Evolutionary conservation across 1,139 yeast species (phyloP).

Genomic region (Chernovozyma aurita): DNA sequence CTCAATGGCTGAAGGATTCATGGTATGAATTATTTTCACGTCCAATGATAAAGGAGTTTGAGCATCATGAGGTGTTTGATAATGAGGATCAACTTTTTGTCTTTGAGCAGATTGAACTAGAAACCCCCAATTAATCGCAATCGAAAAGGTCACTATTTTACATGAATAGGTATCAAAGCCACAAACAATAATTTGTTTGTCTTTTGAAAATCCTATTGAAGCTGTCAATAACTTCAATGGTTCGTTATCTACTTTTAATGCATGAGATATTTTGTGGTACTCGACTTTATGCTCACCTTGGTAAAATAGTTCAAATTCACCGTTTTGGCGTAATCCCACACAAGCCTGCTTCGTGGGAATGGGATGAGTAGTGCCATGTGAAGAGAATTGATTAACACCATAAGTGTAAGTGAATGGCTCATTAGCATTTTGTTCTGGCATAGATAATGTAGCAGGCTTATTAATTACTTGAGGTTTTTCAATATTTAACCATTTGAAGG

Average conservation of each 20-base stretch:
- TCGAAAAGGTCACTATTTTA: slow-evolving; percentile 42
- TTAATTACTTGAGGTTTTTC: slow-evolving; percentile 59
- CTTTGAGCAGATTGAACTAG: slow-evolving; percentile 44
- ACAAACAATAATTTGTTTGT: slow-evolving; percentile 45
- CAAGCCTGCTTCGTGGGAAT: slow-evolving; percentile 67
- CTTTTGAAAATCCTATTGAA: slow-evolving; percentile 55
- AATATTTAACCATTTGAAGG: slow-evolving; percentile 65
- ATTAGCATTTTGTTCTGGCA: slow-evolving; percentile 5
- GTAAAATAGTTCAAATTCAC: slow-evolving; percentile 53
- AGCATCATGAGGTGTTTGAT: slow-evolving; percentile 43
- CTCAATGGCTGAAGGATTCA: slow-evolving; percentile 22
- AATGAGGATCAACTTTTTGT: slow-evolving; percentile 48
- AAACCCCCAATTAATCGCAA: slow-evolving; percentile 61
- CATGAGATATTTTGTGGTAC: slow-evolving; percentile 34
- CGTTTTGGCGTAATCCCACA: slow-evolving; percentile 60
- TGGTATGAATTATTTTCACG: slow-evolving; percentile 22
- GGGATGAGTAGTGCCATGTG: slow-evolving; percentile 69
- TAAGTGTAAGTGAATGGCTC: slow-evolving; percentile 37
- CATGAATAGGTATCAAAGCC: slow-evolving; percentile 40
- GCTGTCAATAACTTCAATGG: slow-evolving; percentile 26
- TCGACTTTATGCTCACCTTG: slow-evolving; percentile 63
- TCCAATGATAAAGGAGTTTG: slow-evolving; percentile 24
- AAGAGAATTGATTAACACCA: slow-evolving; percentile 53
- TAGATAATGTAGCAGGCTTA: slow-evolving; percentile 41
- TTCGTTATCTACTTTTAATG: slow-evolving; percentile 18